A percentile compares a stretch with the other conserved stretches of the same genome.
Evolutionary conservation across 106 monocot species (phyloP).

Genomic region (Allium cepa): DNA sequence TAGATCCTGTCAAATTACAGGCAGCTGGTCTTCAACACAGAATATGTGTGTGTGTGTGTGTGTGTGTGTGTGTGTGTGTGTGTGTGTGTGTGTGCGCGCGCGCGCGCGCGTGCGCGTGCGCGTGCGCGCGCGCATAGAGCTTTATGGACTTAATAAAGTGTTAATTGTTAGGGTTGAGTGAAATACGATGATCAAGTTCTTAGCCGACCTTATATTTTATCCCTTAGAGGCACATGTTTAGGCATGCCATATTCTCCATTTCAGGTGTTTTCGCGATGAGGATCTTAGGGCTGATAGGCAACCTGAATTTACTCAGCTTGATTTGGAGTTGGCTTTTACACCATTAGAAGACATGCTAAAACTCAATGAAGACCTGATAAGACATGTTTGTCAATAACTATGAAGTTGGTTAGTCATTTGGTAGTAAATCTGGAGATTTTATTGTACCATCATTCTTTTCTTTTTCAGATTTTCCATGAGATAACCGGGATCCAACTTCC

Average conservation of each 20-base stretch:
- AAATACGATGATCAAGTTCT: background rate
- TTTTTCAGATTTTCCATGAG: slow-evolving; percentile 69
- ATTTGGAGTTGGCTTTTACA: slow-evolving; percentile 98
- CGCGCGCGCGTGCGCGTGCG: too few relatives aligned
- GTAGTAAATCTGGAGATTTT: slow-evolving; percentile 4
- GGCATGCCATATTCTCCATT: background rate
- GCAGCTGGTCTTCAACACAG: too few relatives aligned
- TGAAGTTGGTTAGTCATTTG: background rate
- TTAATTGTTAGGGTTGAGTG: too few relatives aligned
- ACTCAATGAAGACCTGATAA: slow-evolving; percentile 87
- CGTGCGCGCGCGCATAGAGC: too few relatives aligned
- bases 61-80: too few relatives aligned
- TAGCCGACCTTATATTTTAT: background rate
- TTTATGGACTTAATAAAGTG: too few relatives aligned
- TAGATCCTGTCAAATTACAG: too few relatives aligned
- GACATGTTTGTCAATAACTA: slow-evolving; percentile 49
- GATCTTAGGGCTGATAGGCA: slow-evolving; percentile 97
- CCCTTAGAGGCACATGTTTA: too few relatives aligned
- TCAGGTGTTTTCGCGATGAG: slow-evolving; percentile 97
- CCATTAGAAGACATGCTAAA: slow-evolving; percentile 90
- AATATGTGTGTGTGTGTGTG: too few relatives aligned
- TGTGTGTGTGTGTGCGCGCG: too few relatives aligned
- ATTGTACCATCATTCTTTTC: slow-evolving; percentile 1
- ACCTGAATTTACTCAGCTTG: slow-evolving; percentile 96
- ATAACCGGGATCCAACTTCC: slow-evolving; percentile 70